A percentile compares a stretch with the other conserved stretches of the same genome.
phyloP scores from a whole-genome alignment of 1,284 basidiomycete genomes.

The Puccinia polysora region DNA sequence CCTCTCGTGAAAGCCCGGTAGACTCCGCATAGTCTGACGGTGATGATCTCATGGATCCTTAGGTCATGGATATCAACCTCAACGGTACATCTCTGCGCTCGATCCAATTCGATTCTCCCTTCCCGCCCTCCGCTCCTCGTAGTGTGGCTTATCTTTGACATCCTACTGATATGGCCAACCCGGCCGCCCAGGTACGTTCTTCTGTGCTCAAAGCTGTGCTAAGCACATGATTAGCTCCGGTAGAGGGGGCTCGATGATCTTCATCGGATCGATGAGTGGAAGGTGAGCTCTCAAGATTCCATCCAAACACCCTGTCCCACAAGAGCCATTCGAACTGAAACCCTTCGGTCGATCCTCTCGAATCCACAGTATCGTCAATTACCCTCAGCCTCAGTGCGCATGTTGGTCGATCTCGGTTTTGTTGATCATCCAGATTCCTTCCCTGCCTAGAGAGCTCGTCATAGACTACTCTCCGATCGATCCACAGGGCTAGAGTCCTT shows the following conservation, averaged over 20 bases:
- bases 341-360: no score
- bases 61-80: constrained; percentile 42
- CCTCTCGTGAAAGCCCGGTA: no score
- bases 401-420: neutral
- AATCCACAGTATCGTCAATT: constrained; percentile 32
- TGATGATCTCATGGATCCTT: no score
- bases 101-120: neutral
- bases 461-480: no score
- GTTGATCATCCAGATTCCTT: neutral
- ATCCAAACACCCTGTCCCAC: neutral
- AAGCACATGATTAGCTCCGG: constrained; percentile 43
- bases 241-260: constrained; percentile 41
- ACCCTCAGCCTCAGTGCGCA: constrained; percentile 39
- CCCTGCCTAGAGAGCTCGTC: no score
- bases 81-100: constrained; percentile 3
- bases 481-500: no score
- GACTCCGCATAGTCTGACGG: no score
- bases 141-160: no score
- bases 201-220: constrained; percentile 41
- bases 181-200: constrained; percentile 32
- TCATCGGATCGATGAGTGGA: constrained; percentile 42
- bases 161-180: no score
- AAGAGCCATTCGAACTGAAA: neutral
- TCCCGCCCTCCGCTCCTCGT: no score
- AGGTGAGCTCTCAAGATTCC: constrained; percentile 3